Evolutionary conservation across 805 yeast species (phyloP), one percentile per base, ranked within the genome.

Genomic region (Candida quercuum): DNA sequence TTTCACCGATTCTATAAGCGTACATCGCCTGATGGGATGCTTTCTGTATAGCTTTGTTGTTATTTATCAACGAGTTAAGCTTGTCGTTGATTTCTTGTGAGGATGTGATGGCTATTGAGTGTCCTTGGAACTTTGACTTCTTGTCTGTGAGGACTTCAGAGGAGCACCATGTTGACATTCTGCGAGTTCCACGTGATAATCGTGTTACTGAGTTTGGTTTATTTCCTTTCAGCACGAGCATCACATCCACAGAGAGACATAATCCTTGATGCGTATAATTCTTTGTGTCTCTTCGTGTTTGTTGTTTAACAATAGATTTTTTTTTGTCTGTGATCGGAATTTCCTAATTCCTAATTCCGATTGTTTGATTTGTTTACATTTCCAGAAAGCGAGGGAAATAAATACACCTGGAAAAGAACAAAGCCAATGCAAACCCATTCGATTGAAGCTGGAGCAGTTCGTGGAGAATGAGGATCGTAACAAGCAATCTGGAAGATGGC

Each of bases 1-100:
- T 37, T 24, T 45, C 44, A 2, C 70, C 75, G 1, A 75, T 69
- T 54, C 84, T 67, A 86, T 87, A 84, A 0, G 94, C 95, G 34
- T 71, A 67, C 67, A 86, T 86, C 36, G 74, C 71, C 6, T 81
- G 85, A 57, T 86, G 95, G 5, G 81, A 64, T 0, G 94, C 84
- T 45, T 72, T 76, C 2, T 57, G 51, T 0, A 81, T 56, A 3
- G 63, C 51, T 47, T 77, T 78, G 47, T 79, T 73, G 5, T 62
- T 51, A 1, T 40, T 36, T 8, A 70, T 44, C 11, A 85, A 61
- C 21, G 66, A 59, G 12, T 59, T 44, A 5, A 84, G 46, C 1
- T 74, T 50, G 0, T 21, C 30, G 1, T 69, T 59, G 0, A 84
- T 67, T 2, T 78, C 76, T 1, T 57, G 43, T 12, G 64, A 55